phyloP scores from a whole-genome alignment of 768 basidiomycete genomes.

The Neoboletus subvelutipes region DNA sequence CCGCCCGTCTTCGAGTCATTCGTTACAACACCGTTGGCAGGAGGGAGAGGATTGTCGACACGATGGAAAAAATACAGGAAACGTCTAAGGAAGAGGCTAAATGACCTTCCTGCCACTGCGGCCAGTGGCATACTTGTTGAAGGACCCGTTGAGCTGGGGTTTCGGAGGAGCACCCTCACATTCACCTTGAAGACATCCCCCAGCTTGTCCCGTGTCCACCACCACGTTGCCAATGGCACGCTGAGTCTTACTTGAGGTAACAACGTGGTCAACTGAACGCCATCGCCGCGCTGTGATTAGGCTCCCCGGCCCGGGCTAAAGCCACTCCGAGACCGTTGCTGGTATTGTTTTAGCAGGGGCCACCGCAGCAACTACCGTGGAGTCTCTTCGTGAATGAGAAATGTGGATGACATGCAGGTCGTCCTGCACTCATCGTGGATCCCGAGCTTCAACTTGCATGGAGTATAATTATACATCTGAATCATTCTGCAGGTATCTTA shows the following conservation, averaged over 20 bases:
- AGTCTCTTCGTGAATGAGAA: background rate
- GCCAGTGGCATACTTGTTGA: too few species aligned
- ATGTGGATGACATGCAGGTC: background rate
- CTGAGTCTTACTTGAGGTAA: background rate
- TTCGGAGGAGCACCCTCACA: background rate
- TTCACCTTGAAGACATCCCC: background rate
- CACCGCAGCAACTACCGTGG: too few species aligned
- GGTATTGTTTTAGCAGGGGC: too few species aligned
- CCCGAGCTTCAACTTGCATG: background rate
- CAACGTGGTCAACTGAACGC: background rate
- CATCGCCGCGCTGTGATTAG: too few species aligned
- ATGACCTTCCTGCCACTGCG: too few species aligned
- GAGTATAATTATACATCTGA: too few species aligned
- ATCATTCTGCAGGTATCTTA: background rate
- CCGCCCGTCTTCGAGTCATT: too few species aligned
- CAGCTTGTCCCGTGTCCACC: too few species aligned
- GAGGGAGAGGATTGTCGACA: background rate
- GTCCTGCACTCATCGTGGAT: too few species aligned
- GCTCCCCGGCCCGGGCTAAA: too few species aligned
- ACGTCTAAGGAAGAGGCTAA: background rate
- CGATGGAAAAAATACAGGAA: background rate
- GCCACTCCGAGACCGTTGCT: too few species aligned
- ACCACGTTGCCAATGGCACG: too few species aligned
- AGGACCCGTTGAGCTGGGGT: background rate
- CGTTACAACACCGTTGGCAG: background rate